Conservation (phyloP, 129 eudicot species). For the Chrysanthemum seticuspe region DNA sequence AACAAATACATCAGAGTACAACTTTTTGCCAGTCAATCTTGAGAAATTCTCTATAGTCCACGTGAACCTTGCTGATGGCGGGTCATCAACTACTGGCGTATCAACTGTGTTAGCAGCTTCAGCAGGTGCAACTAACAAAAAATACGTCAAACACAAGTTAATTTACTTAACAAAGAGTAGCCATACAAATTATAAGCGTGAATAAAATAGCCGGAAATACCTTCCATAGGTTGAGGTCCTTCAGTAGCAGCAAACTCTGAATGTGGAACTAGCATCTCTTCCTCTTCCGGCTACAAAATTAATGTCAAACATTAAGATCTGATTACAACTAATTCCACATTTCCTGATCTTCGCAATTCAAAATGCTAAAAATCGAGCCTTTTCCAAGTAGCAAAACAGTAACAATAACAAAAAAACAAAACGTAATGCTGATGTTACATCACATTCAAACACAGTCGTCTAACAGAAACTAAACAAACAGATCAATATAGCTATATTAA, state of each 20-base stretch:
- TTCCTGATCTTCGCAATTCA: no score
- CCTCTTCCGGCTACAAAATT: slow-evolving; percentile 71
- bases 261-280: slow-evolving; percentile 90
- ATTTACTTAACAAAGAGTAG: not conserved
- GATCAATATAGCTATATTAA: no score
- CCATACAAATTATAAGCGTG: not conserved
- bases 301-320: not conserved
- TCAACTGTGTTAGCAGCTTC: slow-evolving; percentile 55
- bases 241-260: slow-evolving; percentile 57
- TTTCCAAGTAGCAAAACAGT: no score
- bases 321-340: no score
- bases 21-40: slow-evolving; percentile 57
- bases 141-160: not conserved
- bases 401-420: no score
- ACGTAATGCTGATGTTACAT: no score
- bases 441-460: no score
- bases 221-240: slow-evolving; percentile 90
- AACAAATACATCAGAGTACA: slow-evolving; percentile 61
- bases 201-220: slow-evolving; percentile 27
- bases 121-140: slow-evolving; percentile 52
- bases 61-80: slow-evolving; percentile 73
- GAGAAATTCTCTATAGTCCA: slow-evolving; percentile 86
- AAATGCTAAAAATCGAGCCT: no score
- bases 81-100: slow-evolving; percentile 62
- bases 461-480: no score